Base-by-base conservation (phyloP, 495 filamentous ascomycete genomes). In the Penicillium antarcticum region DNA sequence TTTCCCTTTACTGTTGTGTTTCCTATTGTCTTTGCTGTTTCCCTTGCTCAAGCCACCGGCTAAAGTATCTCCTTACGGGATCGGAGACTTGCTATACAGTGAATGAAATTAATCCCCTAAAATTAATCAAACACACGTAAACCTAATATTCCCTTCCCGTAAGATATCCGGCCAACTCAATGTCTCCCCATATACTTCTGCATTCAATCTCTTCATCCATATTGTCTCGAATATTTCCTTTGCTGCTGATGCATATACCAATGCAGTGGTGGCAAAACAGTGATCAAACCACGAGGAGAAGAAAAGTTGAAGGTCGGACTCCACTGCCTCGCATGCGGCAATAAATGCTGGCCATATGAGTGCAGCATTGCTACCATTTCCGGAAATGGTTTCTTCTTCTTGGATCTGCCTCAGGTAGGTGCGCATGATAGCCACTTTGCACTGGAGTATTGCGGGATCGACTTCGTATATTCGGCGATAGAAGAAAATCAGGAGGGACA, bases 301-400 rank as follows among this genome's bases (percentile, higher is more conserved):
- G 42, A 54, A 56, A 0, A 2, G 9, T 32, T 64, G 52, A 5
- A 53, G 38, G 8, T 58, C 50, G 0, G 40, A 14, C 4, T 41
- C 17, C 1, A 58, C 46, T 2, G 55, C 54, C 21, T 64, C 58
- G 38, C 58, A 64, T 2, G 58, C 61, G 10, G 61, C 46, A 23
- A 64, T 58, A n/a, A 64, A 64, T 1, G 52, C 52, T 0, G 55
- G 61, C 58, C 61, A 64, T 13, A 61, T 61, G 3, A 61, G 44
- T 4, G 52, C 52, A 5, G 52, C 58, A 16, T 40, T 61, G 21
- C 43, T 56, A 12, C 44, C 42, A 17, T 38, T n/a, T 3, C 34
- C 17, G 3, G 19, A 39, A 3, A 23, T n/a, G 3, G 2, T 19
- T 35, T 44, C 53, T 12, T 52, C 48, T 39, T 47, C 41, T 42